Evolutionary conservation across 257 asterid genomes (phyloP).

Genomic region (Solanum virginianum): DNA sequence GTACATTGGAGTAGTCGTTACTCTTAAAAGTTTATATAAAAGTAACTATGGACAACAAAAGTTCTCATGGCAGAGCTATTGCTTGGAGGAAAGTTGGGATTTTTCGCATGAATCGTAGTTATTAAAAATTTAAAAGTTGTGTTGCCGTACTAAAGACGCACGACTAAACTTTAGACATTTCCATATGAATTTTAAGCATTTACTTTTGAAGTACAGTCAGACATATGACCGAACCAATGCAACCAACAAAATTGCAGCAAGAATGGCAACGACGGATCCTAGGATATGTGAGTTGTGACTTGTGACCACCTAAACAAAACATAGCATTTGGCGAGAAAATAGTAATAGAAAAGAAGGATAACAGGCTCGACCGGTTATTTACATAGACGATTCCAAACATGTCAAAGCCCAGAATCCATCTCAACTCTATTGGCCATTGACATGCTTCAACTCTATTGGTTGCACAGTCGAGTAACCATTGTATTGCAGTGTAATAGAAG

Average conservation of each 20-base stretch:
- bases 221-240: background rate
- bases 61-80: background rate
- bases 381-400: background rate
- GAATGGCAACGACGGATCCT: background rate
- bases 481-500: conserved; percentile 25
- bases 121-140: background rate
- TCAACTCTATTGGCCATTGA: background rate
- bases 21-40: background rate
- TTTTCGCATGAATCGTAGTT: background rate
- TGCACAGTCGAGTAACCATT: background rate
- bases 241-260: background rate
- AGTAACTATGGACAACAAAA: background rate
- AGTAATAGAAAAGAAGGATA: background rate
- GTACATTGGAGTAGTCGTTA: background rate
- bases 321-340: background rate
- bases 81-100: background rate
- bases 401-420: background rate
- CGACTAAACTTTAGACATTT: background rate
- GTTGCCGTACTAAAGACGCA: background rate
- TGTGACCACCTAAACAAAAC: background rate
- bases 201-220: background rate
- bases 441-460: background rate
- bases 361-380: background rate
- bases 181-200: background rate
- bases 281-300: background rate